Base-by-base conservation (phyloP, 192 early-diverging fungal genomes). In the Paraglomus brasilianum region DNA sequence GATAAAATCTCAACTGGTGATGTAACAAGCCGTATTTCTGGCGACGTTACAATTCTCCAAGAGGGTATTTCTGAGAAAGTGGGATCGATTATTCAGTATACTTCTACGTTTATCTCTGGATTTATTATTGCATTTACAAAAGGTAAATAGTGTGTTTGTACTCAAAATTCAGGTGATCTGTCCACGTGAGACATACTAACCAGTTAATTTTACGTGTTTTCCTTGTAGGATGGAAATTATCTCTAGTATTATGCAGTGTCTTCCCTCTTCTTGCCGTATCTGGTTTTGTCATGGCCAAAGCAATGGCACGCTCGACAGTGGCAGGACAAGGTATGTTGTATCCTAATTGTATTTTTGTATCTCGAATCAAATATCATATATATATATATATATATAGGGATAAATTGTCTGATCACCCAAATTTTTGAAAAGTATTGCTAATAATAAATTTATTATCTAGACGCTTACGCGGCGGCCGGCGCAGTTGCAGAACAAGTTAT, bases 401-500 rank as follows among this genome's bases (percentile, higher is more conserved):
- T n/a, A n/a, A n/a, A n/a, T n/a, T n/a, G n/a, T n/a, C n/a, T n/a
- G n/a, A n/a, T n/a, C n/a, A n/a, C n/a, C n/a, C n/a, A n/a, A n/a
- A n/a, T n/a, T n/a, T n/a, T n/a, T n/a, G n/a, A n/a, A n/a, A n/a
- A n/a, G n/a, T n/a, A n/a, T n/a, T n/a, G n/a, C n/a, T n/a, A n/a
- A n/a, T n/a, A n/a, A n/a, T n/a, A n/a, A n/a, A n/a, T 13, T 44
- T 41, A 43, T 42, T 45, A 13, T 44, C 14, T 46, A 73, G 80
- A 83, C 58, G 82, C 89, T 13, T 96, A 96, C 72, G 92, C 89
- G 6, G 83, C 77, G 39, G 95, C 95, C 0, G 94, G 93, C 41
- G 86, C 85, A n/a, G 86, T 98, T 36, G 96, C 93, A 2, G 88
- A 93, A 78, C 91, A 98, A 74, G 93, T 88, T 0, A 75, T 98